Conservation (phyloP, 1,284 basidiomycete genomes). For the Apiotrichum gracile region DNA sequence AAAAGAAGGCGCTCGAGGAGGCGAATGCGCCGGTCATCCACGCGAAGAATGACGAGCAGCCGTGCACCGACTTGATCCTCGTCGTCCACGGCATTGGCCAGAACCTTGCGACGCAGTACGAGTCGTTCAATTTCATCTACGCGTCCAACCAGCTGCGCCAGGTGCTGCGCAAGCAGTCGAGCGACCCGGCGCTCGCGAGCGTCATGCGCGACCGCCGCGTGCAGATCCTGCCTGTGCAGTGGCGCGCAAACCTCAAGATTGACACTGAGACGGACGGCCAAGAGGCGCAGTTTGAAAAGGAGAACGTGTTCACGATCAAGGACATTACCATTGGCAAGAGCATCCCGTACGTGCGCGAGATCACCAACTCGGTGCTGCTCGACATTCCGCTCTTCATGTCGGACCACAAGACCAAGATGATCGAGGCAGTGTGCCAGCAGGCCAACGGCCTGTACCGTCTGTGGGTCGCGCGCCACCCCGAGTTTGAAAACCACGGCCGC, state of each 20-base stretch:
- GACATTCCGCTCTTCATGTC: slow-evolving; percentile 52
- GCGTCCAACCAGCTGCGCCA: slow-evolving; percentile 51
- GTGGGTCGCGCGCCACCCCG: slow-evolving; percentile 54
- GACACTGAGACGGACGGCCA: slow-evolving; percentile 48
- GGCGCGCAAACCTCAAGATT: slow-evolving; percentile 52
- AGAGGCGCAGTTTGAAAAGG: slow-evolving; percentile 48
- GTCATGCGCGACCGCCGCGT: slow-evolving; percentile 50
- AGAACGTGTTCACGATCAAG: slow-evolving; percentile 50
- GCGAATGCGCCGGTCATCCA: slow-evolving; percentile 40
- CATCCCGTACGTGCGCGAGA: slow-evolving; percentile 51
- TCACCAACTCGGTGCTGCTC: slow-evolving; percentile 51
- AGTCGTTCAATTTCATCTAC: slow-evolving; percentile 53
- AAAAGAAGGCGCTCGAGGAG: slow-evolving; percentile 33
- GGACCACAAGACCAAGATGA: slow-evolving; percentile 52
- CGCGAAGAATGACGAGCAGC: slow-evolving; percentile 38
- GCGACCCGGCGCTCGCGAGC: slow-evolving; percentile 47
- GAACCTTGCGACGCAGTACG: slow-evolving; percentile 50
- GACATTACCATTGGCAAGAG: slow-evolving; percentile 52
- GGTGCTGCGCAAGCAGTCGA: slow-evolving; percentile 47
- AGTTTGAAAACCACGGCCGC: slow-evolving; percentile 49
- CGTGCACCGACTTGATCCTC: slow-evolving; percentile 51
- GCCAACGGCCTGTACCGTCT: slow-evolving; percentile 51
- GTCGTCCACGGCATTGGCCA: slow-evolving; percentile 53
- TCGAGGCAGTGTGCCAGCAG: slow-evolving; percentile 50
- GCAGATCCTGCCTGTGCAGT: slow-evolving; percentile 54